A percentile compares a stretch with the other conserved stretches of the same genome.
Conservation (phyloP, 305 asterid species). For the Lippia alba region DNA sequence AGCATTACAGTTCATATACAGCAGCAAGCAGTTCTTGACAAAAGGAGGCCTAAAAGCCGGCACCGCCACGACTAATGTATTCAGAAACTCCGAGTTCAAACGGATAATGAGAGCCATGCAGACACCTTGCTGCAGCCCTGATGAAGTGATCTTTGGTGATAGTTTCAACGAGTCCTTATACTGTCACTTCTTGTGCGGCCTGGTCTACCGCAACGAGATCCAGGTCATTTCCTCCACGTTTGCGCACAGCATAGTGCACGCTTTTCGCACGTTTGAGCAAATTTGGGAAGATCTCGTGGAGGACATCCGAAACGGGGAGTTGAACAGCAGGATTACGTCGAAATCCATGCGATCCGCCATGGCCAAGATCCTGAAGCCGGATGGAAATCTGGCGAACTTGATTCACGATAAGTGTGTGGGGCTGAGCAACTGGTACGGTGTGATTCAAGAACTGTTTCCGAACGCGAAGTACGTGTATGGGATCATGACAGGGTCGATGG, state of each 20-base stretch:
- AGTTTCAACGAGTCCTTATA: conserved; percentile 71
- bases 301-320: conserved; percentile 58
- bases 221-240: conserved; percentile 79
- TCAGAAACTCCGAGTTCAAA: conserved; percentile 58
- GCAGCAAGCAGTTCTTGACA: conserved; percentile 79
- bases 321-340: conserved; percentile 51
- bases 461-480: conserved; percentile 72
- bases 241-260: conserved; percentile 78
- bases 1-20: conserved; percentile 77
- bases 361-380: conserved; percentile 57
- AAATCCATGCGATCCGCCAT: conserved; percentile 58
- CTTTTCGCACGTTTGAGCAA: conserved; percentile 75
- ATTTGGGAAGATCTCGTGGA: conserved; percentile 64
- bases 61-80: conserved; percentile 83
- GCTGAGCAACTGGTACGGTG: conserved; percentile 72
- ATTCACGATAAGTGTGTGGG: conserved; percentile 44
- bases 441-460: conserved; percentile 70
- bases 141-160: conserved; percentile 83
- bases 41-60: conserved; percentile 83
- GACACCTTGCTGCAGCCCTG: conserved; percentile 79
- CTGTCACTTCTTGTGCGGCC: conserved; percentile 81
- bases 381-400: conserved; percentile 57
- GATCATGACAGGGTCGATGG: conserved; percentile 93
- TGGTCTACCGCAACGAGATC: conserved; percentile 54
- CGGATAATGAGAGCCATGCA: conserved; percentile 75